Evolutionary conservation across 768 basidiomycete genomes (phyloP).

Genomic region (Termitomyces heimii): DNA sequence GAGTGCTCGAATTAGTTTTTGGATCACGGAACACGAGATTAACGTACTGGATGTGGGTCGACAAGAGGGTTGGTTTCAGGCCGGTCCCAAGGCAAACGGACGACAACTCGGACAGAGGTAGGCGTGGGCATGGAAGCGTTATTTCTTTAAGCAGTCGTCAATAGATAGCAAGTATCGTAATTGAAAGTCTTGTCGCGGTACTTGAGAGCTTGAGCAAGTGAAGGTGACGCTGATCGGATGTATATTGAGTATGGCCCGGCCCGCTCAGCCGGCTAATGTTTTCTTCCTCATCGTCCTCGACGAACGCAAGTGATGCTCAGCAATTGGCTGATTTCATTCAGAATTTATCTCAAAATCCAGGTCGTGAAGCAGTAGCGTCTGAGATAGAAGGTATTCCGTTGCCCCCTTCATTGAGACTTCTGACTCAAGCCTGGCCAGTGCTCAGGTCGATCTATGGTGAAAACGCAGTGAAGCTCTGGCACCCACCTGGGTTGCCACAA

Average conservation of each 20-base stretch:
- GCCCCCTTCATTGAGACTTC: not conserved
- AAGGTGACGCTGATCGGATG: not conserved
- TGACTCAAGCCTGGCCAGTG: conserved; percentile 31
- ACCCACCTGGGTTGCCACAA: conserved; percentile 22
- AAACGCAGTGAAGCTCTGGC: conserved; percentile 56
- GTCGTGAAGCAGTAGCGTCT: conserved; percentile 35
- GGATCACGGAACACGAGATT: not conserved
- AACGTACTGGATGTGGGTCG: conserved; percentile 69
- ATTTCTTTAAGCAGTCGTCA: not conserved
- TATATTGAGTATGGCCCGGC: not conserved
- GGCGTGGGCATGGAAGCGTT: conserved; percentile 10
- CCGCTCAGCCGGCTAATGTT: conserved; percentile 1
- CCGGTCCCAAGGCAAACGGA: conserved; percentile 73
- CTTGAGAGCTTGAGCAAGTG: not conserved
- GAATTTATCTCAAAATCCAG: conserved; percentile 27
- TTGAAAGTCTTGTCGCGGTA: not conserved
- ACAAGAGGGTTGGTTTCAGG: conserved; percentile 53
- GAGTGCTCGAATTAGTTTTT: conserved; percentile 10
- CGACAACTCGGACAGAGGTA: conserved; percentile 59
- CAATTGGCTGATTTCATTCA: conserved; percentile 29
- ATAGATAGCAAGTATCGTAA: not conserved
- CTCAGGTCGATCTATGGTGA: conserved; percentile 83
- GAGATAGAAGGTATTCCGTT: conserved; percentile 38
- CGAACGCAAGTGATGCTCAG: conserved; percentile 15
- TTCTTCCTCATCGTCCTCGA: conserved; percentile 19